Evolutionary conservation across 345 rosid species (phyloP), one percentile per base, ranked within the genome.

Genomic region (Hibiscus trionum): DNA sequence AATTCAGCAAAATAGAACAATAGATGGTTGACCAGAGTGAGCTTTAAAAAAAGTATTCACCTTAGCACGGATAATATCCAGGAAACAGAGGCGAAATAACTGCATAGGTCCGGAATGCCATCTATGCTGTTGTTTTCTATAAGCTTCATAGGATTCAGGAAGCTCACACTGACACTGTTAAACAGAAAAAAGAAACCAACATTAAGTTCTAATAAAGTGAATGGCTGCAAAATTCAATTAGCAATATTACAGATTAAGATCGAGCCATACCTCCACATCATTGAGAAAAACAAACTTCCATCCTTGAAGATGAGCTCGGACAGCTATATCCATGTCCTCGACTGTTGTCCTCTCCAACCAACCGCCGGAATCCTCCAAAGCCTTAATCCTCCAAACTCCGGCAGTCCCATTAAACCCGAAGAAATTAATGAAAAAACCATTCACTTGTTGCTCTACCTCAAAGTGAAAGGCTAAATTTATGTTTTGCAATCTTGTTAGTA

Each of bases 91-190:
- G 69, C 98, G 90, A 73, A 93, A 93, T 78, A 93, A 77, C 78
- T 93, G 98, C 98, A 93, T 93, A 3, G 98, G 98, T 59, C 98
- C 98, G 7, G 98, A 93, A 79, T 93, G 98, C 98, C 98, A 93
- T 75, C 98, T 76, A 58, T 93, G 97, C 69, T 93, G 98, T 49
- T 93, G 98, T 77, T 93, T 93, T 69, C 95, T 83, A 77, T 93
- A 93, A 56, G 98, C 98, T 78, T 93, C 98, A 57, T 93, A 93
- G 7, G 98, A 93, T 76, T 93, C 98, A 0, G 98, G 98, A 61
- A 93, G 75, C 77, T 93, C 98, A 65, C 98, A 93, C 71, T 84
- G 93, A 76, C 97, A 89, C 98, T 93, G 88, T 44, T 44, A 66
- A 78, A 52, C 57, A 61, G 24, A 19, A 31, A 21, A 73, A 2